Evolutionary conservation across 1,284 basidiomycete genomes (phyloP).

Genomic region (Thelephora terrestris): DNA sequence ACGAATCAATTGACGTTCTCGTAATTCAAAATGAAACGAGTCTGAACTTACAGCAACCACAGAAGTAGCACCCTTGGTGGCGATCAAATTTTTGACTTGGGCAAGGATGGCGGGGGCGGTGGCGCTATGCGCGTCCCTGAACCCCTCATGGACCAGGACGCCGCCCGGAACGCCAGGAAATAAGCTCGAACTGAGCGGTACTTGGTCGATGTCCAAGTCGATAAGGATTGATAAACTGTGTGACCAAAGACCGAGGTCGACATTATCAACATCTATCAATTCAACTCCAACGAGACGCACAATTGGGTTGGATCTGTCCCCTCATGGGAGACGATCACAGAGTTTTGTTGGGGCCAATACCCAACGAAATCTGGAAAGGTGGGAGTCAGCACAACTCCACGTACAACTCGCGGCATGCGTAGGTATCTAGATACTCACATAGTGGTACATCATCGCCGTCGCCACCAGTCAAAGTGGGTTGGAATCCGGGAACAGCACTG

Average conservation of each 20-base stretch:
- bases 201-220: conserved; percentile 29
- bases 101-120: conserved; percentile 29
- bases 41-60: conserved; percentile 25
- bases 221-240: conserved; percentile 35
- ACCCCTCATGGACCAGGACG: conserved; percentile 38
- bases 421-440: conserved; percentile 23
- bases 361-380: conserved; percentile 31
- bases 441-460: conserved; percentile 35
- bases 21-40: neutral
- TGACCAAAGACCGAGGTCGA: neutral
- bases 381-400: neutral
- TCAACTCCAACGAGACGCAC: conserved; percentile 12
- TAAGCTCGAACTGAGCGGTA: conserved; percentile 27
- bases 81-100: conserved; percentile 28
- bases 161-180: conserved; percentile 36
- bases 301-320: conserved; percentile 42
- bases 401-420: neutral
- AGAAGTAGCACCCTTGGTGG: conserved; percentile 21
- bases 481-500: conserved; percentile 32
- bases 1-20: neutral
- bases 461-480: conserved; percentile 34
- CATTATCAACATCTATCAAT: neutral
- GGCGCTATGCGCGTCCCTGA: conserved; percentile 34
- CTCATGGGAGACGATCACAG: conserved; percentile 41
- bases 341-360: conserved; percentile 33